Base-by-base conservation (phyloP, 768 basidiomycete species). In the Grammothele lineata region DNA sequence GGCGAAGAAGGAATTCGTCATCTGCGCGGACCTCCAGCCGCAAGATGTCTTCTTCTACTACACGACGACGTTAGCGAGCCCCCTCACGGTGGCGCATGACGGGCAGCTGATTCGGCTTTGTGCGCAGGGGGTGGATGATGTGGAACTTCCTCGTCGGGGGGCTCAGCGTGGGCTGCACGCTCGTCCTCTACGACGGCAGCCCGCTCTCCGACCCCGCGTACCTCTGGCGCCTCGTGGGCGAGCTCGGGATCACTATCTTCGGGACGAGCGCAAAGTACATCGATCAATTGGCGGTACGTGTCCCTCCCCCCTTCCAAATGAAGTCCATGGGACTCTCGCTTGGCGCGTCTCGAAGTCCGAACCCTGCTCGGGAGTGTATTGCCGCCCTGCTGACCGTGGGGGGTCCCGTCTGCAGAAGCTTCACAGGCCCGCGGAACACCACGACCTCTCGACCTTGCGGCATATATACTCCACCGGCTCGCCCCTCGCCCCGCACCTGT, bases 221-320 rank as follows among this genome's bases (percentile, higher is more conserved):
- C 46, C 68, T 91, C 24, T 92, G 85, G 83, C 73, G 72, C 32
- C 70, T 87, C 26, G 78, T 82, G 15, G 84, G 87, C 59, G 68
- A 77, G 17, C 69, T 86, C 34, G 77, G 78, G 12, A 83, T 92
- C 51, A 84, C 84, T 27, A 76, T 88, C 50, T 87, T 89, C 66
- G 88, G 89, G 17, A 88, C 87, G 15, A 85, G 85, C 62, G 88
- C 88, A 19, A 90, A 90, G 64, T 90, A 87, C 62, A 73, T 92
- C 39, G 85, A 90, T 60, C 78, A 83, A 43, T 78, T 89, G 43
- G 80, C 85, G 59, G 85, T 86, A 67, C 46, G 69, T 64, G 27
- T 42, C 33, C n/a, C n/a, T n/a, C n/a, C n/a, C n/a, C n/a, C n/a
- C n/a, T n/a, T 23, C n/a, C n/a, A n/a, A 40, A 45, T 26, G 19